Evolutionary conservation across 305 asterid genomes (phyloP).

Genomic region (Rubia occidens): DNA sequence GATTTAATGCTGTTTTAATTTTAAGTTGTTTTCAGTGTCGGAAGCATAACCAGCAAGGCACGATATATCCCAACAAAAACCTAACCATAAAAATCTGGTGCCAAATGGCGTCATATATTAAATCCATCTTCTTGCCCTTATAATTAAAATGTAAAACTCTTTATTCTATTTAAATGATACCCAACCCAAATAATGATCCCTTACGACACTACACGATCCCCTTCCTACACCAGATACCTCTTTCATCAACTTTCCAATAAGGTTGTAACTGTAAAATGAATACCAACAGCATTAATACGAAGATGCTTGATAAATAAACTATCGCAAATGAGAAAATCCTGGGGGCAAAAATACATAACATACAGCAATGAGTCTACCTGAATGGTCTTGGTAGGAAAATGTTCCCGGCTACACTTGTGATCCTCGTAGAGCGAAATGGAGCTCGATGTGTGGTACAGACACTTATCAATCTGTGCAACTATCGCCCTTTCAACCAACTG

Average conservation of each 20-base stretch:
- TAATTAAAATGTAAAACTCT: not conserved
- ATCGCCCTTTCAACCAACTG: constrained; percentile 68
- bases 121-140: not conserved
- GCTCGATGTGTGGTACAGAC: constrained; percentile 55
- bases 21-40: not conserved
- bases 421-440: constrained; percentile 58
- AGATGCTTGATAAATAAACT: not conserved
- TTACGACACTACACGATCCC: not conserved
- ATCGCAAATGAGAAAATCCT: not conserved
- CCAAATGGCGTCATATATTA: not conserved
- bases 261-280: not conserved
- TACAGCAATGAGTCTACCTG: constrained; percentile 49
- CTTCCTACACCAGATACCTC: not conserved
- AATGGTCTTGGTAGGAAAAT: constrained; percentile 62
- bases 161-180: not conserved
- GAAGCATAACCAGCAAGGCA: not conserved
- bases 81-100: not conserved
- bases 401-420: constrained; percentile 61
- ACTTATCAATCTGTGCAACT: constrained; percentile 55
- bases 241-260: not conserved
- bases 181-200: not conserved
- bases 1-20: not conserved
- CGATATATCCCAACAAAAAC: not conserved
- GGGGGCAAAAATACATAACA: not conserved
- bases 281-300: not conserved